Evolutionary conservation across 2,329 filamentous ascomycete genomes (phyloP), one percentile per base, ranked within the genome.

Genomic region (Colletotrichum aenigma): DNA sequence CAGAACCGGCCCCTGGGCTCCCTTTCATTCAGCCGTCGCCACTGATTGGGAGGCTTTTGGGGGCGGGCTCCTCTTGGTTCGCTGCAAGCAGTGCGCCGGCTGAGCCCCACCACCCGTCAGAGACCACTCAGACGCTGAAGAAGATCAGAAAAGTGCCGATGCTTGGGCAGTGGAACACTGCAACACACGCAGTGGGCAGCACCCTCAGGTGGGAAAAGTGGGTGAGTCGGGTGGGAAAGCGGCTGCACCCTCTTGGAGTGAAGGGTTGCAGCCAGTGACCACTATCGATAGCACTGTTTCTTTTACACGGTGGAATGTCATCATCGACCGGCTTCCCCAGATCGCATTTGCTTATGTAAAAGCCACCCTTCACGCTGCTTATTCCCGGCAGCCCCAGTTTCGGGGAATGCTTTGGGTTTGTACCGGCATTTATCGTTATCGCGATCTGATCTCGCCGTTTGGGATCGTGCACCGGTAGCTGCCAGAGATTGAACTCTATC

Each of bases 301-400:
- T 5, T 7, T 34, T 12, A 16, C 24, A 75, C 74, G 34, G 74
- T 58, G 13, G 3, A 16, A 73, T 61, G 58, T 74, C 70, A 73
- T 74, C 56, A 75, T 73, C 16, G 58, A 48, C 58, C 48, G 7
- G 58, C 64, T 69, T 75, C 58, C 70, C 74, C 74, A 74, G 70
- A 75, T 74, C 55, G 58, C 43, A 7, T 6, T 32, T 64, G 61
- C n/a, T 64, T 43, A 64, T 64, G 61, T 64, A 62, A 62, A 62
- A 34, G 26, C 58, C 18, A 34, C 58, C n/a, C 16, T 62, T 24
- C 15, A 3, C 24, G 61, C 8, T 34, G 18, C 61, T 43, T 55
- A 30, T 58, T 70, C 48, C 68, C 34, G 68, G 21, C 30, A 13
- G 48, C 26, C 62, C 64, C 56, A 26, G 12, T 48, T 75, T 55